Evolutionary conservation across 495 filamentous ascomycete genomes (phyloP).

Genomic region (Penicillium canariense): DNA sequence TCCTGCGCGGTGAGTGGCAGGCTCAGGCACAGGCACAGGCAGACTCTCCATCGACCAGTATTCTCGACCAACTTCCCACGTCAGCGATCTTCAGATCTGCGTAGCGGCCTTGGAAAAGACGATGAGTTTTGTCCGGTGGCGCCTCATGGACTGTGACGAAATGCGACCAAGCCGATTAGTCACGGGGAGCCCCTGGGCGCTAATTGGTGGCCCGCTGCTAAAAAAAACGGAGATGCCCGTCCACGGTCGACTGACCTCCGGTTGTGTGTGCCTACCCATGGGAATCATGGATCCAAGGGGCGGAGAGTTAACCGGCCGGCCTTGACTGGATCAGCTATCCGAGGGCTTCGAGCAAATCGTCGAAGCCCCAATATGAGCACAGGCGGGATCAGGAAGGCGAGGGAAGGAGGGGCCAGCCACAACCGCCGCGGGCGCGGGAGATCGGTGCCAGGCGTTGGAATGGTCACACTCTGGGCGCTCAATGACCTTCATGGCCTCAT

Average conservation of each 20-base stretch:
- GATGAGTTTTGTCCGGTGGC: conserved; percentile 4
- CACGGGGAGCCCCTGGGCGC: neutral
- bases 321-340: neutral
- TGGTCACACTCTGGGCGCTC: neutral
- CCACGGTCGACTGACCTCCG: conserved; percentile 5
- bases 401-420: conserved; percentile 13
- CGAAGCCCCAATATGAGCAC: neutral
- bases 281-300: neutral
- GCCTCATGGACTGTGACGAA: conserved; percentile 21
- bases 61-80: conserved; percentile 20
- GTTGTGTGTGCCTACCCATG: neutral
- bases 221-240: conserved; percentile 13
- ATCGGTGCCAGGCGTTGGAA: conserved; percentile 17
- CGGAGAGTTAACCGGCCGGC: neutral
- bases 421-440: conserved; percentile 21
- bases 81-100: conserved; percentile 34
- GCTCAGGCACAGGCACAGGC: neutral
- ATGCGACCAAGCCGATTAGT: conserved; percentile 18
- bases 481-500: neutral
- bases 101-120: conserved; percentile 15
- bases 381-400: neutral
- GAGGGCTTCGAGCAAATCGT: neutral
- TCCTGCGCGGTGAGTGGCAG: neutral
- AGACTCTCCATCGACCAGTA: neutral
- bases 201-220: conserved; percentile 5